These are phyloP conservation scores for Cupressus sempervirens DNA, from an alignment of 75 land plant genomes.

Conservation along the genomic window DNA sequence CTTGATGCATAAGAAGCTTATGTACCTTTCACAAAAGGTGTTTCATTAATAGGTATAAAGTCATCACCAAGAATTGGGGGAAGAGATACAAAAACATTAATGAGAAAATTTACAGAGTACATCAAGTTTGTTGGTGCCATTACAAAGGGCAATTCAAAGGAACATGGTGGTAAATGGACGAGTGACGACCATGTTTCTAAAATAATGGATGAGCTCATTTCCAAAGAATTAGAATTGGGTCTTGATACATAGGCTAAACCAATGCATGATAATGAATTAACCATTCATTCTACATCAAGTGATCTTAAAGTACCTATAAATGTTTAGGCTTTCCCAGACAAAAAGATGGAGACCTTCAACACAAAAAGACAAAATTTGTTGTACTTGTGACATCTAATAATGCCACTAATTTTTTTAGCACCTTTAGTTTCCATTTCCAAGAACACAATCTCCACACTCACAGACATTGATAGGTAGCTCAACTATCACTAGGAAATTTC, in stretches of 20 bases:
- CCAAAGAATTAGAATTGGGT: not conserved
- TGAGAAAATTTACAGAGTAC: not conserved
- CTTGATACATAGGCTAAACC: not conserved
- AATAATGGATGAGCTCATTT: not conserved
- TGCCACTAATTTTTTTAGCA: too few species aligned
- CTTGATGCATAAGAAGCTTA: conserved; percentile 11
- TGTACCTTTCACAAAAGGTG: not conserved
- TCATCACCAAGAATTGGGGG: not conserved
- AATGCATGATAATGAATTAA: not conserved
- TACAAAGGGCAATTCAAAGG: not conserved
- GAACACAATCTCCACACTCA: too few species aligned
- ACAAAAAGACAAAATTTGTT: too few species aligned
- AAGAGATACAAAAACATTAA: not conserved
- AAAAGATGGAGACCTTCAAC: not conserved
- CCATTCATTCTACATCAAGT: not conserved
- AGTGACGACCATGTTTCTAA: not conserved
- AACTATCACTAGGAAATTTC: too few species aligned
- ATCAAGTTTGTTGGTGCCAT: not conserved
- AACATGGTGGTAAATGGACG: not conserved
- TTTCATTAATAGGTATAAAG: not conserved
- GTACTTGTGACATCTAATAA: too few species aligned
- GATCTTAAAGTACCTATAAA: conserved; percentile 6
- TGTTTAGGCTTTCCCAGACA: not conserved
- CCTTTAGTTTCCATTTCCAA: too few species aligned
- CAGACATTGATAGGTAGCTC: too few species aligned